Evolutionary conservation across 2,329 filamentous ascomycete species (phyloP).

Genomic region (Calycina marina): DNA sequence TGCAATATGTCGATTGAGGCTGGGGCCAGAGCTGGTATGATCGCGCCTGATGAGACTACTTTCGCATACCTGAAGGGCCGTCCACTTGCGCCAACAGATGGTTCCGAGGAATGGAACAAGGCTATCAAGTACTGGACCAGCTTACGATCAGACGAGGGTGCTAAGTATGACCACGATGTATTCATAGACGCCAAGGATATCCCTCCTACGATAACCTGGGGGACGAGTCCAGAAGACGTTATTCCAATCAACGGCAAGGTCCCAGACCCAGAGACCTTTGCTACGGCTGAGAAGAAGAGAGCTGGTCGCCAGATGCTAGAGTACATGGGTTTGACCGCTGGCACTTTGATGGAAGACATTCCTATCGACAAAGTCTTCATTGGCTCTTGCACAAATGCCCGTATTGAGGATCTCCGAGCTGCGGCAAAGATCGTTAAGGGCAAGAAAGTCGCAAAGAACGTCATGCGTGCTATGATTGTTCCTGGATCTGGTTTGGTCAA

Average conservation of each 20-base stretch:
- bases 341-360: slow-evolving; percentile 86
- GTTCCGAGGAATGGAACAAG: slow-evolving; percentile 78
- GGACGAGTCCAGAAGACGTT: slow-evolving; percentile 90
- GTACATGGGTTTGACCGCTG: slow-evolving; percentile 87
- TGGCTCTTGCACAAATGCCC: slow-evolving; percentile 91
- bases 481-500: slow-evolving; percentile 93
- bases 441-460: slow-evolving; percentile 70
- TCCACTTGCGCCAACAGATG: slow-evolving; percentile 73
- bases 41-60: slow-evolving; percentile 85
- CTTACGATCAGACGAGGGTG: slow-evolving; percentile 72
- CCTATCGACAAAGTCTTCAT: slow-evolving; percentile 93
- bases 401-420: slow-evolving; percentile 86
- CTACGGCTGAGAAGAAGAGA: slow-evolving; percentile 64
- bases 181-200: slow-evolving; percentile 90
- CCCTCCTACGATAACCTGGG: slow-evolving; percentile 87
- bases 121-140: slow-evolving; percentile 79
- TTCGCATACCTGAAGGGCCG: slow-evolving; percentile 91
- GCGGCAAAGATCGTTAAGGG: slow-evolving; percentile 79
- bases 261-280: slow-evolving; percentile 77
- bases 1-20: slow-evolving; percentile 99
- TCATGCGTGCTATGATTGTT: slow-evolving; percentile 92
- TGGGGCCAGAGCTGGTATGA: slow-evolving; percentile 90
- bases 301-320: slow-evolving; percentile 71
- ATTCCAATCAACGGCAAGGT: slow-evolving; percentile 88
- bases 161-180: slow-evolving; percentile 80